phyloP scores from a whole-genome alignment of 345 rosid species.

The Eucalyptus victrix region DNA sequence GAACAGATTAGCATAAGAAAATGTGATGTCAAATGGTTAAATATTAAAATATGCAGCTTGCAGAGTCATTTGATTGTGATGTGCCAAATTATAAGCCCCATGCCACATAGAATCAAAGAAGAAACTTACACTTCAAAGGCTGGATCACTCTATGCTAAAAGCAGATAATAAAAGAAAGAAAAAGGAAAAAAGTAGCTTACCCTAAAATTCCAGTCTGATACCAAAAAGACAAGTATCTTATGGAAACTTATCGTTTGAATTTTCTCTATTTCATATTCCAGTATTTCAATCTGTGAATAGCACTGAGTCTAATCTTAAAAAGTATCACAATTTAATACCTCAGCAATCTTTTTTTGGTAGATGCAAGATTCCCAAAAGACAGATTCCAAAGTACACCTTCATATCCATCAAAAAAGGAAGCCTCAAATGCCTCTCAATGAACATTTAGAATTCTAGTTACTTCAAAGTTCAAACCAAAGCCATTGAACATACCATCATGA shows the following conservation, averaged over 20 bases:
- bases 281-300: background rate
- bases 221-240: background rate
- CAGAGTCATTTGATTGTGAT: background rate
- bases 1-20: background rate
- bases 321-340: background rate
- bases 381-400: background rate
- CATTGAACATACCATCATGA: background rate
- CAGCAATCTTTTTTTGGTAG: background rate
- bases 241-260: background rate
- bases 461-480: background rate
- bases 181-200: background rate
- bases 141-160: background rate
- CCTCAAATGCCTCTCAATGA: background rate
- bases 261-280: background rate
- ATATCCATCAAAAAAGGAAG: background rate
- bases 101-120: background rate
- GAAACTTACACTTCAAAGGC: background rate
- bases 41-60: background rate
- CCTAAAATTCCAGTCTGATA: background rate
- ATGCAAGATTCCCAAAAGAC: background rate
- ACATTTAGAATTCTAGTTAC: background rate
- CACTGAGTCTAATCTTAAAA: background rate
- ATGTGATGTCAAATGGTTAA: background rate
- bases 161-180: background rate
- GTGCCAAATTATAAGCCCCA: background rate